These are phyloP conservation scores for Coffea eugenioides DNA, from an alignment of 257 asterid species.

Conservation along the genomic window DNA sequence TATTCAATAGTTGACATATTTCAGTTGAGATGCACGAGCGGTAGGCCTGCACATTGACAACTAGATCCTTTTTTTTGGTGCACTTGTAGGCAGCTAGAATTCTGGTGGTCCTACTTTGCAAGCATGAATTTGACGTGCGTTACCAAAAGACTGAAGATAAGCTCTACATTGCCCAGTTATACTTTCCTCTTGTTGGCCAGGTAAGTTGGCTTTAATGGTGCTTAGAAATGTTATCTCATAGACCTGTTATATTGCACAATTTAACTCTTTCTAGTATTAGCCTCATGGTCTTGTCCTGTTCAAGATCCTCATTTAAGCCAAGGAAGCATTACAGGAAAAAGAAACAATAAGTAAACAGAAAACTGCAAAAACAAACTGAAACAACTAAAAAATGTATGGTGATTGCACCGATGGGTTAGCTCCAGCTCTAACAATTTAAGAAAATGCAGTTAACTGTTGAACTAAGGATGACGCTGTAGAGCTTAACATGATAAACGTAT, in stretches of 20 bases:
- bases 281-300: neutral
- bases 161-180: constrained; percentile 92
- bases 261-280: constrained; percentile 1
- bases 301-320: neutral
- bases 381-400: too few species aligned
- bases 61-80: constrained; percentile 14
- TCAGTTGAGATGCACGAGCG: constrained; percentile 6
- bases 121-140: constrained; percentile 94
- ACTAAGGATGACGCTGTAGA: too few species aligned
- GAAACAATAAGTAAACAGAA: neutral
- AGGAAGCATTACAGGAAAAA: neutral
- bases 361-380: neutral
- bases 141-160: constrained; percentile 98
- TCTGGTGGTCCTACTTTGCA: constrained; percentile 88
- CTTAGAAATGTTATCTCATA: constrained; percentile 11
- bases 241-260: neutral
- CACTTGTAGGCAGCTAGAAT: constrained; percentile 77
- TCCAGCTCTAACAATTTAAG: neutral
- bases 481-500: too few species aligned
- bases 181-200: constrained; percentile 97
- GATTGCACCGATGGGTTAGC: too few species aligned
- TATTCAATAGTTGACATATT: constrained; percentile 12
- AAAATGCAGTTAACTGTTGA: too few species aligned
- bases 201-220: constrained; percentile 33
- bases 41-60: constrained; percentile 13